Evolutionary conservation across 176 grass and related monocot genomes (phyloP).

Genomic region (Oryza coarctata): DNA sequence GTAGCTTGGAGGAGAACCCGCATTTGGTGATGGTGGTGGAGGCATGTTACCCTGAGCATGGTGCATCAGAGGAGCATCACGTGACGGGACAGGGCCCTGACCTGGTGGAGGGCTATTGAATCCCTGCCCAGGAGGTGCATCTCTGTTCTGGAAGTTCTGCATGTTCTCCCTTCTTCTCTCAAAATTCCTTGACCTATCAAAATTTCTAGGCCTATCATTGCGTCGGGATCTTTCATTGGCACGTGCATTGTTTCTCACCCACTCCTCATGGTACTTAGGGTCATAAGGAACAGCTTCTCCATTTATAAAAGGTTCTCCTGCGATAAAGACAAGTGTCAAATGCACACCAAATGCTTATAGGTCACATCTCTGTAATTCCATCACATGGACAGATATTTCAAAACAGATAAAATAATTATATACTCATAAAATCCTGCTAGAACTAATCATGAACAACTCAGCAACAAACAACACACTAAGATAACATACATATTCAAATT

Average conservation of each 20-base stretch:
- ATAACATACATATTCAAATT: no score
- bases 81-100: constrained; percentile 30
- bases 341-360: not conserved
- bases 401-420: not conserved
- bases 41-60: constrained; percentile 39
- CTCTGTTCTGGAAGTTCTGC: constrained; percentile 77
- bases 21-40: constrained; percentile 25
- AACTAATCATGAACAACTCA: not conserved
- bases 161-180: constrained; percentile 81
- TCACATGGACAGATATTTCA: not conserved
- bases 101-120: constrained; percentile 35
- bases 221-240: constrained; percentile 63
- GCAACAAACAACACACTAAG: not conserved
- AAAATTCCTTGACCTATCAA: constrained; percentile 77
- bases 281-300: constrained; percentile 84
- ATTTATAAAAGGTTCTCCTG: constrained; percentile 94
- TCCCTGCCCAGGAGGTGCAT: constrained; percentile 43
- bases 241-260: constrained; percentile 67
- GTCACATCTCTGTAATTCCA: not conserved
- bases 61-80: constrained; percentile 37
- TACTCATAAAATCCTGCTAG: not conserved
- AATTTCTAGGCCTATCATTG: constrained; percentile 83
- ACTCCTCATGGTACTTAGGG: constrained; percentile 87
- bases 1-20: constrained; percentile 30
- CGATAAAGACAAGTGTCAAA: constrained; percentile 14